Percentiles rank a stretch among this genome's conserved stretches.
Evolutionary conservation across 345 rosid species (phyloP).

Genomic region (Sonneratia caseolaris): DNA sequence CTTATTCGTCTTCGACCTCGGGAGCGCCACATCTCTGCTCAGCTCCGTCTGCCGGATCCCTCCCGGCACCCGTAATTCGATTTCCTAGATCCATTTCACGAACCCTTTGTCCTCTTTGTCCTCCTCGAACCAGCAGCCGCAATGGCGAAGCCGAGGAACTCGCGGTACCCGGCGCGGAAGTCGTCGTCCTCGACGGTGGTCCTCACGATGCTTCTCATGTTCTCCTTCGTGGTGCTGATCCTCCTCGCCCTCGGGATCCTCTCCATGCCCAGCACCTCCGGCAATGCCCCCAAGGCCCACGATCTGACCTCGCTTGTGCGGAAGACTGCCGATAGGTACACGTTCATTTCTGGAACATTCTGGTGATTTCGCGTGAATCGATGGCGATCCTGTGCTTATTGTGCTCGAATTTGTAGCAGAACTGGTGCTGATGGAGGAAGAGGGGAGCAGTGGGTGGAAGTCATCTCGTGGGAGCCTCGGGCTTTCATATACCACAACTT

Average conservation of each 20-base stretch:
- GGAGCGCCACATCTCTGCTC: neutral
- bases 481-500: conserved; percentile 82
- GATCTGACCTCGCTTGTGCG: conserved; percentile 52
- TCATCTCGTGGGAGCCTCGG: conserved; percentile 93
- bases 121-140: neutral
- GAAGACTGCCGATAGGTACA: conserved; percentile 4
- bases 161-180: conserved; percentile 47
- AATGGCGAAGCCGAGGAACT: conserved; percentile 24
- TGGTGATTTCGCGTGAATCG: conserved; percentile 9
- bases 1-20: neutral
- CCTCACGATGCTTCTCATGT: conserved; percentile 42
- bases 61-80: neutral
- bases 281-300: conserved; percentile 39
- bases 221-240: conserved; percentile 56
- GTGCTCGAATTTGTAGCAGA: conserved; percentile 15
- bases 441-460: conserved; percentile 70
- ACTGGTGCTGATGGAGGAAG: conserved; percentile 35
- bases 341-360: neutral
- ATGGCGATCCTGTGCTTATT: conserved; percentile 3
- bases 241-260: conserved; percentile 68
- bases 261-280: conserved; percentile 56
- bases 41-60: neutral
- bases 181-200: conserved; percentile 41
- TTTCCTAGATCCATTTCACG: neutral
- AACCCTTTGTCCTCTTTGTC: neutral